These are phyloP conservation scores for Colletotrichum australisinense DNA, from an alignment of 2,329 filamentous ascomycete species.

Conservation along the genomic window DNA sequence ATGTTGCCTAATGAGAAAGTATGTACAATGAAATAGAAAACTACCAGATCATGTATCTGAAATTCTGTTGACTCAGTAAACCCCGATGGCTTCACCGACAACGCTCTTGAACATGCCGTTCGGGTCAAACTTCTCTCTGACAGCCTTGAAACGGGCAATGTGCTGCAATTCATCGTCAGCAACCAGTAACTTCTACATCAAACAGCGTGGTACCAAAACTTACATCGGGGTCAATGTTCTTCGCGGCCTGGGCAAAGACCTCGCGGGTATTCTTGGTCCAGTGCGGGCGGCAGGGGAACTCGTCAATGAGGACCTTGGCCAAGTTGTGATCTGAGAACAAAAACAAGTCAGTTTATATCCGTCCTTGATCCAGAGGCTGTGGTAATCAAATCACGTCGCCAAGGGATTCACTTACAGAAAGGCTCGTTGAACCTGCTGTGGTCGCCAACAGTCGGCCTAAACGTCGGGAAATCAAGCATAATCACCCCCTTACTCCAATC, in stretches of 20 bases:
- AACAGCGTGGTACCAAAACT: conserved; percentile 23
- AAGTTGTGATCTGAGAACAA: conserved; percentile 52
- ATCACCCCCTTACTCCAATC: conserved; percentile 63
- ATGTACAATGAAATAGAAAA: neutral
- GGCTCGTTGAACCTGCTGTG: conserved; percentile 60
- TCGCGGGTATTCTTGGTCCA: conserved; percentile 66
- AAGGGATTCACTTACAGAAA: conserved; percentile 53
- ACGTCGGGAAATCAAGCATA: conserved; percentile 66
- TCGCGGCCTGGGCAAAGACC: conserved; percentile 55
- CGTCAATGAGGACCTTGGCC: conserved; percentile 57
- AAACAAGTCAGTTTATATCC: neutral
- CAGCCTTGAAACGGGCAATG: conserved; percentile 58
- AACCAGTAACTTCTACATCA: neutral
- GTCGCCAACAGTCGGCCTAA: conserved; percentile 57
- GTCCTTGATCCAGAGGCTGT: neutral
- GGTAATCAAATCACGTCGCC: too few species aligned
- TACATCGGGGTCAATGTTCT: conserved; percentile 59
- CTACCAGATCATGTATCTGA: neutral
- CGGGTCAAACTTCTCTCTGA: conserved; percentile 60
- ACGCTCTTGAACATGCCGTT: conserved; percentile 59
- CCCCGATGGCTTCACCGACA: conserved; percentile 59
- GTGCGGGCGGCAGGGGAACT: conserved; percentile 63
- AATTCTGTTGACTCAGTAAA: conserved; percentile 44
- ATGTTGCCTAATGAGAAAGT: neutral
- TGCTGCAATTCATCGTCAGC: conserved; percentile 41